Evolutionary conservation across 1,284 basidiomycete species (phyloP), one percentile per base, ranked within the genome.

Genomic region (Lentinus polychrous): DNA sequence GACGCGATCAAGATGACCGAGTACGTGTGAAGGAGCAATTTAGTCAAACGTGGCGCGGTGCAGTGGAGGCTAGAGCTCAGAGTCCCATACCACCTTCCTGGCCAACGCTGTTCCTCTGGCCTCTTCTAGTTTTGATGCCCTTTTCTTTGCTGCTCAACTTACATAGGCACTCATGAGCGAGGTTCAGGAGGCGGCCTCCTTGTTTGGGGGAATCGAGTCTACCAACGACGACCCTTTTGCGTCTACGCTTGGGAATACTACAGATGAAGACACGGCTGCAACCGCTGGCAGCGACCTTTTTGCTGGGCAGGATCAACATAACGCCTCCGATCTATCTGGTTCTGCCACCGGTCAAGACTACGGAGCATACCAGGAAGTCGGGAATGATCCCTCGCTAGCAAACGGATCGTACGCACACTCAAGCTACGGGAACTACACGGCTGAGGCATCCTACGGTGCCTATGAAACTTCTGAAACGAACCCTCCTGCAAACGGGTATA

Each of bases 121-220:
- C 35, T 14, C 22, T 20, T 17, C n/a, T n/a, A n/a, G n/a, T n/a
- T 41, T 41, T n/a, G 6, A 8, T 14, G 22, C 24, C 14, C 42
- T 43, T 15, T 15, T 14, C 27, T 27, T 43, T 32, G 6, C 31
- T 31, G n/a, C 14, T 43, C 12, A 24, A 4, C 42, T 43, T 32
- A 3, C 24, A 32, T 24, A 3, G 3, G 10, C 15, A 15, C 15
- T 20, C 23, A 85, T 84, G 81, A 75, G 71, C 63, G 69, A 74
- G 50, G 78, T 83, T 49, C 85, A 87, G 72, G 79, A 84, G 57
- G 87, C 86, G 43, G 83, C 86, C 48, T 79, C 83, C 49, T 79
- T 89, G 39, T 90, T 90, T 69, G 83, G 79, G 46, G 66, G 75
- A 39, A 75, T 79, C 22, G 70, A 86, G 61, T 59, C 76, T 48